Base-by-base conservation (phyloP, 305 asterid genomes). In the Ilex paraguariensis region DNA sequence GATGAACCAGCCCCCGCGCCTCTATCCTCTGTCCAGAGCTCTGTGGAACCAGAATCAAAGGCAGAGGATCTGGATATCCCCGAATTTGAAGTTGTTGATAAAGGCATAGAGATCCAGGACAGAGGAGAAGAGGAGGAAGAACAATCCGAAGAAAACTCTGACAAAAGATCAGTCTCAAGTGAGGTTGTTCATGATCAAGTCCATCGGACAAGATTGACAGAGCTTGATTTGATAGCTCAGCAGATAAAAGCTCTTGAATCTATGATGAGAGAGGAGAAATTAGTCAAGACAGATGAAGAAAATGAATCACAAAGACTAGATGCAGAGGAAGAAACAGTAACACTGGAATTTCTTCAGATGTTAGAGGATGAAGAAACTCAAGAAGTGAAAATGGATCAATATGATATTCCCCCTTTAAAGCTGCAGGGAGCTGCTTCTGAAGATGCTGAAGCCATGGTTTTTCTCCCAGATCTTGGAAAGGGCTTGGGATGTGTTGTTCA, bases 211-310 rank as follows among this genome's bases (percentile, higher is more conserved):
- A 74, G 98, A 66, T 15, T 85, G 62, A 63, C 87, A 3, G 97
- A 83, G 80, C 97, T 92, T 13, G 97, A 92, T 60, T 73, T 90
- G 5, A 89, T 89, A 8, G 90, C 97, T 61, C 90, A 84, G 77
- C 98, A 87, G 81, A 89, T 92, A 45, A 87, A 89, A 71, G 96
- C 93, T 6, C 96, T 92, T 11, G 98, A 89, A 65, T 82, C 96
- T 1, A 70, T 92, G 84, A 83, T 88, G 88, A 79, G 70, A 61
- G 81, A 84, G 3, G 88, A 77, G 49, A 77, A 64, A 21, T 6
- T 57, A 3, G 74, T 46, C 33, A 70, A 65, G 65, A 21, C 62
- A 0, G 91, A 83, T 7, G 89, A 83, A 50, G 86, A 78, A 59
- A 70, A 84, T 0, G 79, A 59, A 6, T 78, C 91, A 2, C 95